A percentile compares a stretch with the other conserved stretches of the same genome.
These are phyloP conservation scores for Dovyalis caffra DNA, from an alignment of 345 rosid genomes.

Conservation along the genomic window DNA sequence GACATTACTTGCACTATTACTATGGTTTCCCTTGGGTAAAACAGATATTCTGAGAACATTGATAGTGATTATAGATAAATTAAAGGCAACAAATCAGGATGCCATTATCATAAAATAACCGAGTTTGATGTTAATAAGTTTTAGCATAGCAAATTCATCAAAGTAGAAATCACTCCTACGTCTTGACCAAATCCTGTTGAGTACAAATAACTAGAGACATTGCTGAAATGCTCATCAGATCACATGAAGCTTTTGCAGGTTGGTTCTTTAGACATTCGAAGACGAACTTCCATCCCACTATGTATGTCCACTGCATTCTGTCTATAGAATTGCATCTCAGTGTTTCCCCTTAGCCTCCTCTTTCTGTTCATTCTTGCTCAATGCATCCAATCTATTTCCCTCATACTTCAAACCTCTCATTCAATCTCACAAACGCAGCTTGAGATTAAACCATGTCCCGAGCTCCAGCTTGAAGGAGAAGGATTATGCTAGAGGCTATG, in stretches of 20 bases:
- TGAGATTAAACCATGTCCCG: slow-evolving; percentile 46
- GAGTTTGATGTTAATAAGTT: not conserved
- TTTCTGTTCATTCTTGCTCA: slow-evolving; percentile 65
- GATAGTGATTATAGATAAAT: too few species aligned
- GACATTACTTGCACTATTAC: too few species aligned
- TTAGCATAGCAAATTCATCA: not conserved
- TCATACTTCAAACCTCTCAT: slow-evolving; percentile 60
- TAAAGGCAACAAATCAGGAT: not conserved
- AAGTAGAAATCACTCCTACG: not conserved
- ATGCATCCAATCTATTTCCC: slow-evolving; percentile 54
- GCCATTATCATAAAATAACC: not conserved
- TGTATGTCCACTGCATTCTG: slow-evolving; percentile 72
- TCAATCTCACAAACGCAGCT: slow-evolving; percentile 55
- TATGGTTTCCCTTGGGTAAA: too few species aligned
- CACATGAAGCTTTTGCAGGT: slow-evolving; percentile 62
- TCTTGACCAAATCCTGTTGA: not conserved
- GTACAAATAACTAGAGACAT: not conserved
- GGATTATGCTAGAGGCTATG: slow-evolving; percentile 60
- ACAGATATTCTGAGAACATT: not conserved
- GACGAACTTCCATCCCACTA: slow-evolving; percentile 85
- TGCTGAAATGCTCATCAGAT: not conserved
- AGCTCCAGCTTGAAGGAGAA: slow-evolving; percentile 67
- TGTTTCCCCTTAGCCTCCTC: slow-evolving; percentile 82
- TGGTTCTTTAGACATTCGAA: slow-evolving; percentile 75
- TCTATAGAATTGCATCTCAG: too few species aligned